Conservation (phyloP, 208 protist genomes). For the Wallacemonas sp. region DNA sequence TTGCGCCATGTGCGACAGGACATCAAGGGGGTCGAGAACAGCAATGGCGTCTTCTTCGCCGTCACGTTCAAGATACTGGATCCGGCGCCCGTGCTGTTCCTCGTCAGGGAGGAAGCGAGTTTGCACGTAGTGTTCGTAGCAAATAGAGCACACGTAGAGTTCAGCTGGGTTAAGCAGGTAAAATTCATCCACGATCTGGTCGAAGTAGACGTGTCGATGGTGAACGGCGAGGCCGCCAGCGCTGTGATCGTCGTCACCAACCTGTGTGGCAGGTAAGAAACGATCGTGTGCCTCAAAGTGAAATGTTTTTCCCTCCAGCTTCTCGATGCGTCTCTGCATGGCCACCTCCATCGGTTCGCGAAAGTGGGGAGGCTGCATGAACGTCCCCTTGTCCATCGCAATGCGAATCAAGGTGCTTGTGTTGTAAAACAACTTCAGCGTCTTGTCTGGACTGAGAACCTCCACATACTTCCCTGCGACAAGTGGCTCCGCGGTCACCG, state of each 20-base stretch:
- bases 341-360: constrained; percentile 63
- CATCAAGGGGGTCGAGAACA: constrained; percentile 74
- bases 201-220: constrained; percentile 81
- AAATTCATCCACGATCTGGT: constrained; percentile 86
- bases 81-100: constrained; percentile 2
- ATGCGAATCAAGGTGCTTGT: constrained; percentile 83
- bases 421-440: constrained; percentile 83
- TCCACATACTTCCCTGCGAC: constrained; percentile 51
- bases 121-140: constrained; percentile 75
- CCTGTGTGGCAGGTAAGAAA: constrained; percentile 8
- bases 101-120: constrained; percentile 52
- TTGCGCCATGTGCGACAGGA: constrained; percentile 50
- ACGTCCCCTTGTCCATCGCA: constrained; percentile 69
- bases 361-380: constrained; percentile 89
- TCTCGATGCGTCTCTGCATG: constrained; percentile 42
- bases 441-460: constrained; percentile 71
- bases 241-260: constrained; percentile 7
- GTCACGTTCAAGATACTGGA: constrained; percentile 33
- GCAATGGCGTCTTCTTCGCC: constrained; percentile 16
- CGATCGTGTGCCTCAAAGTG: constrained; percentile 47
- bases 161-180: constrained; percentile 76
- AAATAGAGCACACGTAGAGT: constrained; percentile 79
- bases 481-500: constrained; percentile 72
- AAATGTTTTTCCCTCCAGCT: constrained; percentile 68
- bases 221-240: constrained; percentile 26